Base-by-base conservation (phyloP, 768 basidiomycete genomes). In the Serendipita vermifera region DNA sequence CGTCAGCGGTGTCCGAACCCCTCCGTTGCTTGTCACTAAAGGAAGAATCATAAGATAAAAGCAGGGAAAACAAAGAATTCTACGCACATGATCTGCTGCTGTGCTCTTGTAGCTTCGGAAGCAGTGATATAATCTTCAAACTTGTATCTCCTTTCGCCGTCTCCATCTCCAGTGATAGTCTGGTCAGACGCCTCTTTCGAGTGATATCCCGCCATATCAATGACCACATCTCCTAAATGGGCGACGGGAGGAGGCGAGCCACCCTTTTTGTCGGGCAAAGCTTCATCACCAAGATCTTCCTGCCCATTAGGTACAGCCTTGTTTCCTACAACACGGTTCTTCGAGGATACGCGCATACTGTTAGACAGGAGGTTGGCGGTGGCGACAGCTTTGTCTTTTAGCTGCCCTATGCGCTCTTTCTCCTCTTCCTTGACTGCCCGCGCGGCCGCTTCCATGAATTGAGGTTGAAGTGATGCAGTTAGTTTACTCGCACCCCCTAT, bases 161-260 rank as follows among this genome's bases (percentile, higher is more conserved):
- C n/a, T n/a, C n/a, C n/a, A n/a, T n/a, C n/a, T 13, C 38, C 59
- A 11, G 54, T 38, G 38, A 60, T 39, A 15, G 61, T 57, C 24
- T 54, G 54, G 17, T 71, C 67, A 5, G 68, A 73, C 33, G 67
- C 72, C 17, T 65, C 59, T 17, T 67, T 64, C 0, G 78, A 71
- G 67, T 88, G 84, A 67, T 94, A 94, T 0, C 90, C 91, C 54
- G 82, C 79, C 63, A 80, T 78, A 62, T 96, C 91, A 31, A 93
- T 73, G 14, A 87, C 83, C 46, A 92, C 74, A 60, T 83, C 87
- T 39, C 77, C 71, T 31, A 77, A 78, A 61, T 88, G 87, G 46
- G 80, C 72, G 1, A 87, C 74, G 14, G 75, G 74, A 24, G 82
- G 79, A 56, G 72, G 70, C 57, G 76, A 71, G 39, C 72, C 70